Evolutionary conservation across 352 stramenopile species (phyloP), one percentile per base, ranked within the genome.

Genomic region (Blastocystis sp.): DNA sequence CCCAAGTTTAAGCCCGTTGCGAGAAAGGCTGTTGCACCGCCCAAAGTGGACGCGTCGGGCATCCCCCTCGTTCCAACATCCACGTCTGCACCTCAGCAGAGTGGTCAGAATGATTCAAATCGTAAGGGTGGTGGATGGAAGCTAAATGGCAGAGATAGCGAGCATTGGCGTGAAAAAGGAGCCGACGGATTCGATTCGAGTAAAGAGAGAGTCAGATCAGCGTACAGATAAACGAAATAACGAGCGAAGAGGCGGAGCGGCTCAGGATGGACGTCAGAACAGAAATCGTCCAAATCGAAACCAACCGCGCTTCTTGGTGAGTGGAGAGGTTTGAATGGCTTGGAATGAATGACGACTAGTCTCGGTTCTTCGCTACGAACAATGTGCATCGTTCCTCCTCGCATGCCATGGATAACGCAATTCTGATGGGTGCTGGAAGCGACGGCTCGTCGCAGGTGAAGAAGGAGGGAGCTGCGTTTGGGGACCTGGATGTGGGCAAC

Each of bases 1-100:
- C 74, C 74, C 10, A 85, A 85, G 31, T 85, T 85, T 31, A 85
- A 85, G 33, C 74, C 74, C 31, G 50, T 85, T 26, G 74, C 74
- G 33, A 67, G 66, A 3, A 85, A 41, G 66, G 74, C 74, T 6
- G 33, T 33, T 6, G n/a, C 74, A 45, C 19, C 74, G 21, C 51
- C 35, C 51, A 66, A 50, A 85, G 26, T 69, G 13, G 39, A 59
- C n/a, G 26, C 71, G 1, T 24, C 9, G 29, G 60, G 19, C 24
- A 62, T 65, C 31, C 51, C 74, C 10, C 4, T 67, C 12, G 50
- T 85, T 21, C 12, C 9, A 16, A 85, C 74, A n/a, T 66, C 51
- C 29, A 13, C 21, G 13, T 9, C 51, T 2, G 10, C 45, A 19
- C 45, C 9, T 19, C 45, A 55, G 45, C 45, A 6, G 9, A 16